Evolutionary conservation across 2,329 filamentous ascomycete genomes (phyloP), one percentile per base, ranked within the genome.

Genomic region (Penicillium italicum): DNA sequence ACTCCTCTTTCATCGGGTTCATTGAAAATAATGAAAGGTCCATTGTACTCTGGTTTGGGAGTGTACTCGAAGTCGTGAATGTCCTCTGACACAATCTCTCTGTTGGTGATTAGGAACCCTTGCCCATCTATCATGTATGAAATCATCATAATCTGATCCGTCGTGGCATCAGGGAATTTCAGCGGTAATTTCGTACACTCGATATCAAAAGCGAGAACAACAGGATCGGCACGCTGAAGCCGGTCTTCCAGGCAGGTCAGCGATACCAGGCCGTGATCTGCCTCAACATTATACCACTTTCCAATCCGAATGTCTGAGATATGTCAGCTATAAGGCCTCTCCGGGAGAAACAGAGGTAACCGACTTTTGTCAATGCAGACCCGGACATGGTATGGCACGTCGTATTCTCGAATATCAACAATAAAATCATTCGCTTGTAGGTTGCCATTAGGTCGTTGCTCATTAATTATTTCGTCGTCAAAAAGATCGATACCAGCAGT

Each of bases 81-180:
- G 68, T 99, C 92, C 73, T 99, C 93, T 0, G 93, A 96, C 10
- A 99, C 91, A 58, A 99, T 96, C 71, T 97, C 92, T 67, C 95
- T 86, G 71, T 99, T 99, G 5, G 94, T 99, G 74, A 99, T 97
- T 34, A 99, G 80, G 66, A 97, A 99, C 5, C 94, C 94, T 75
- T 96, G 92, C 0, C 94, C 95, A 66, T 99, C 94, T 67, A 99
- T 97, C 95, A 99, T 99, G 79, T 99, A 99, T 31, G 95, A 99
- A 72, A 99, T 93, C 94, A 99, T 99, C 92, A 99, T 99, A 69
- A 99, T 88, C 72, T 96, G 93, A 76, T 99, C 94, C 60, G 96
- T 87, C 4, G 91, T 84, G 1, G 94, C 87, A 70, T 99, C 95
- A 26, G 94, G 95, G 66, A 99, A 99, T 73, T 99, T 99, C 52